Conservation (phyloP, 2,329 filamentous ascomycete genomes). For the Chrysosphaeria jannelii region DNA sequence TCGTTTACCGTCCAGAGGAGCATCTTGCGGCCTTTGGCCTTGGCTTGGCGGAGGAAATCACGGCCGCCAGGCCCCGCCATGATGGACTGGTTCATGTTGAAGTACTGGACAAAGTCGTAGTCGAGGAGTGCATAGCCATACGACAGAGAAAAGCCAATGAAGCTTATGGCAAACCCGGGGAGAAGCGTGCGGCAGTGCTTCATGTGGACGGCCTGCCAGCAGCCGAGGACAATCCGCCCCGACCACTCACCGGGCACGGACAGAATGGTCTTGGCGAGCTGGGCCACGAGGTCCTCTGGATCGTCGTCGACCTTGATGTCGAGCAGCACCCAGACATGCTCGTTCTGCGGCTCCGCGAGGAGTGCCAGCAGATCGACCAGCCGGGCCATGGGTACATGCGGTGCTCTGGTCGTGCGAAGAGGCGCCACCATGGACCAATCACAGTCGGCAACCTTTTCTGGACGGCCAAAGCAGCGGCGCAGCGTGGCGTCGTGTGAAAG, state of each 20-base stretch:
- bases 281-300: constrained; percentile 35
- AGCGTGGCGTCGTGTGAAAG: constrained; percentile 57
- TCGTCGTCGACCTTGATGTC: constrained; percentile 67
- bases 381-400: constrained; percentile 35
- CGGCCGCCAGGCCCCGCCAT: constrained; percentile 37
- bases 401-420: constrained; percentile 33
- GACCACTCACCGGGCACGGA: constrained; percentile 32
- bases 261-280: constrained; percentile 32
- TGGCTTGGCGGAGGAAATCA: constrained; percentile 32
- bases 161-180: constrained; percentile 29
- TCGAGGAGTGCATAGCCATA: constrained; percentile 45
- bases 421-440: constrained; percentile 44
- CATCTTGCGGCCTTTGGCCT: constrained; percentile 24
- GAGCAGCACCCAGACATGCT: constrained; percentile 50
- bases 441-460: constrained; percentile 41
- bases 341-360: constrained; percentile 28
- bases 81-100: constrained; percentile 44
- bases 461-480: constrained; percentile 53
- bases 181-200: constrained; percentile 28
- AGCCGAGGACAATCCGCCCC: constrained; percentile 45
- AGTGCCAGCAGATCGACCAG: constrained; percentile 46
- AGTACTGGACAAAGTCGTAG: constrained; percentile 26
- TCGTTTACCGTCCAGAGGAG: constrained; percentile 76
- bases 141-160: constrained; percentile 33
- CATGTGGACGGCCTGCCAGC: constrained; percentile 53